phyloP scores from a whole-genome alignment of 352 stramenopile species.

The Globisporangium nodosum region DNA sequence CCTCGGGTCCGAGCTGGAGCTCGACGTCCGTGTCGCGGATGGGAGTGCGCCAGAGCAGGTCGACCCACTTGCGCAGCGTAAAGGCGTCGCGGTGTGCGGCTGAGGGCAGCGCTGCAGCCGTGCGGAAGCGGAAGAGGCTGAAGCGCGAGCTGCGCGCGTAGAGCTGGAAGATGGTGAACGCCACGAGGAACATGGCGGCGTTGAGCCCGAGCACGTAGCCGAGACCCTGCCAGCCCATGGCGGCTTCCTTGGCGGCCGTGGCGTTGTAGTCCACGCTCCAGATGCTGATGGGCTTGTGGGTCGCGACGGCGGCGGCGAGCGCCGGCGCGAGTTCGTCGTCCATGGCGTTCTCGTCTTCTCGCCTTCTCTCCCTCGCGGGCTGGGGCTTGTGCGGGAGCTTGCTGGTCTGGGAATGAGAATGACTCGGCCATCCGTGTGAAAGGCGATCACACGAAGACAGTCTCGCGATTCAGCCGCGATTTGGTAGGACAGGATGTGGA shows the following conservation, averaged over 20 bases:
- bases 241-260: constrained; percentile 60
- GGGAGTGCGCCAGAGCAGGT: constrained; percentile 66
- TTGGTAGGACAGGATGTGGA: not conserved
- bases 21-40: constrained; percentile 67
- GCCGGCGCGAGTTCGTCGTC: constrained; percentile 5
- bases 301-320: constrained; percentile 7
- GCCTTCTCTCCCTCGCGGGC: not conserved
- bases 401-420: no score
- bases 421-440: not conserved
- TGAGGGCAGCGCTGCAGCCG: constrained; percentile 36
- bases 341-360: not conserved
- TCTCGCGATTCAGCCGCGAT: not conserved
- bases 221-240: constrained; percentile 76
- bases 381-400: no score
- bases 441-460: not conserved
- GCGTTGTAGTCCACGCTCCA: constrained; percentile 82
- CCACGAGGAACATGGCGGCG: constrained; percentile 54
- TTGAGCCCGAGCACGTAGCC: constrained; percentile 75
- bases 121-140: constrained; percentile 64
- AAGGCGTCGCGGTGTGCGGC: constrained; percentile 30
- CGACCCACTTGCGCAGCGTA: constrained; percentile 52
- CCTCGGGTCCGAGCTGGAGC: constrained; percentile 57
- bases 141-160: constrained; percentile 62
- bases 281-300: constrained; percentile 38
- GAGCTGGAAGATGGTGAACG: constrained; percentile 62